Evolutionary conservation across 2,329 filamentous ascomycete genomes (phyloP).

Genomic region (Fonsecaea nubica): DNA sequence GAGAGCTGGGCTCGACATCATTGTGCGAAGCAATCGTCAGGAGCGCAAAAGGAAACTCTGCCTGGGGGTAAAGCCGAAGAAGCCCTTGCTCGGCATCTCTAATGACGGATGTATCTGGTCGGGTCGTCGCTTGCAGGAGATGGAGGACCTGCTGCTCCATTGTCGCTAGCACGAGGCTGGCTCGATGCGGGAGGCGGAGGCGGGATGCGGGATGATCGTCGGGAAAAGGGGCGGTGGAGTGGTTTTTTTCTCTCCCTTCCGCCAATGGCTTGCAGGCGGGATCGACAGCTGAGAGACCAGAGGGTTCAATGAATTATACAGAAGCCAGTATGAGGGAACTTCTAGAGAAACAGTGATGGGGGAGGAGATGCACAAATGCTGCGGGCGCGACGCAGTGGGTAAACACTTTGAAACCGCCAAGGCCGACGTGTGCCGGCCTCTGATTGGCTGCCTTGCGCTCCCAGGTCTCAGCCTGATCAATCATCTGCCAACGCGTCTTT

Average conservation of each 20-base stretch:
- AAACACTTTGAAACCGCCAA: slow-evolving; percentile 9
- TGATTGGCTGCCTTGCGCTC: slow-evolving; percentile 7
- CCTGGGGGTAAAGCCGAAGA: slow-evolving; percentile 69
- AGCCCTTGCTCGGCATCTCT: slow-evolving; percentile 88
- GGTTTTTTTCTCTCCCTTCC: not conserved
- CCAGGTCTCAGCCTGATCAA: not conserved
- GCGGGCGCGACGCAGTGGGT: not conserved
- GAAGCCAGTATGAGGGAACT: not conserved
- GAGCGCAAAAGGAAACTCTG: slow-evolving; percentile 78
- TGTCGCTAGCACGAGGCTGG: slow-evolving; percentile 28
- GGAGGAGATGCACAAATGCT: not conserved
- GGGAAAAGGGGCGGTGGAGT: not conserved
- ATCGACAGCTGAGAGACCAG: not conserved
- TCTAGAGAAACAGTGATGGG: not conserved
- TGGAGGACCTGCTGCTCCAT: slow-evolving; percentile 95
- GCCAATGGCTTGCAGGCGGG: not conserved
- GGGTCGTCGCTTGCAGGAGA: slow-evolving; percentile 81
- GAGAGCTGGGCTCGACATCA: slow-evolving; percentile 73
- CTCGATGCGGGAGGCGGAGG: slow-evolving; percentile 6
- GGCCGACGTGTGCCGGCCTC: not conserved
- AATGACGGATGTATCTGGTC: slow-evolving; percentile 67
- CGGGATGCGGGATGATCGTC: slow-evolving; percentile 10
- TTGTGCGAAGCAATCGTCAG: slow-evolving; percentile 79
- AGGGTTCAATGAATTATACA: not conserved
- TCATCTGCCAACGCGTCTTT: not conserved